Base-by-base conservation (phyloP, 2,329 filamentous ascomycete species). In the Colletotrichum incanum region DNA sequence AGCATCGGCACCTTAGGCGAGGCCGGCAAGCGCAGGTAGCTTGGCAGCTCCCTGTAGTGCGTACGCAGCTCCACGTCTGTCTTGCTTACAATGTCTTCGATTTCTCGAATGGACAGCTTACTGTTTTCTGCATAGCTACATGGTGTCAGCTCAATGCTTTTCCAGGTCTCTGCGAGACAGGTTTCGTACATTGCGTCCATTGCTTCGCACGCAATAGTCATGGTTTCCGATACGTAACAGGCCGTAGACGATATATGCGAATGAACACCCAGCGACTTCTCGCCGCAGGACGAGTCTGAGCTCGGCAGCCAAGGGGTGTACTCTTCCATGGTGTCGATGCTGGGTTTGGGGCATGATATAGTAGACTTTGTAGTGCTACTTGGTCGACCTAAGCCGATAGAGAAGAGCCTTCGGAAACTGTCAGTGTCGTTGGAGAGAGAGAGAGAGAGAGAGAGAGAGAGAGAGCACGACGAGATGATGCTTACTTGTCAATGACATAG, bases 401-500 rank as follows among this genome's bases (percentile, higher is more conserved):
- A 59, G 41, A 78, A 77, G 1, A 76, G 65, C 18, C 74, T 78
- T 7, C 45, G 39, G 12, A n/a, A 18, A 28, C 45, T 26, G 1
- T 1, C 18, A 18, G 23, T 11, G 45, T 18, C 5, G 1, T 28
- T 28, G 28, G 3, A 18, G 14, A 16, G 16, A 56, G 20, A 16
- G 16, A 56, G 20, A 16, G 16, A 56, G 20, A 16, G 16, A 56
- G 20, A 16, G 16, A 56, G 20, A 16, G 16, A 56, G 20, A n/a
- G n/a, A 16, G 16, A 56, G 20, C 37, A 14, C 23, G 28, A 49
- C 3, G 11, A 0, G 6, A 1, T 12, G 41, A 3, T 43, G 43
- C 71, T 65, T 65, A 76, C 76, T 76, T 77, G 9, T 77, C 77
- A 14, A 77, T 63, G 0, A 74, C 69, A 23, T 74, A 77, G 20